Conservation (phyloP, 2,329 filamentous ascomycete species). For the Pestalotiopsis sp. region DNA sequence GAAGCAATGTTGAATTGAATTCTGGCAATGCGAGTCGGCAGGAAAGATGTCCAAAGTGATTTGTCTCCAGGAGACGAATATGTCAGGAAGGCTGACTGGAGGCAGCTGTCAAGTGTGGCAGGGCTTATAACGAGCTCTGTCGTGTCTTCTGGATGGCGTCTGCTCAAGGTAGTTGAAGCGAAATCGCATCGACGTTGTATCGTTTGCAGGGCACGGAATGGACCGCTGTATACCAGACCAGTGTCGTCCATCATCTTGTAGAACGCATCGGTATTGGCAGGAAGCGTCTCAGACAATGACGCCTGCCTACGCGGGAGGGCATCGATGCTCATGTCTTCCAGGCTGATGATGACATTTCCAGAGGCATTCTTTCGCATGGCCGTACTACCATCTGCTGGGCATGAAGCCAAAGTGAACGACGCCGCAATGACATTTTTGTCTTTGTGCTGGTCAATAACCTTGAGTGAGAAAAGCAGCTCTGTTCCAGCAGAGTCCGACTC, state of each 20-base stretch:
- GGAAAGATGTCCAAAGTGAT: conserved; percentile 44
- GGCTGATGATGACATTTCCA: conserved; percentile 33
- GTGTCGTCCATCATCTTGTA: conserved; percentile 43
- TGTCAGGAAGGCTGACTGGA: conserved; percentile 44
- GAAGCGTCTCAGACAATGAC: conserved; percentile 32
- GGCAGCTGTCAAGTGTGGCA: conserved; percentile 42
- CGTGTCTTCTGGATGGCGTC: conserved; percentile 37
- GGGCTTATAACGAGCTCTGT: conserved; percentile 40
- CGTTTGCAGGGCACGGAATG: conserved; percentile 37
- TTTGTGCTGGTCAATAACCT: conserved; percentile 19
- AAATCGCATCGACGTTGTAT: conserved; percentile 39
- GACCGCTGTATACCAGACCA: conserved; percentile 41
- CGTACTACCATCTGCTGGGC: conserved; percentile 30
- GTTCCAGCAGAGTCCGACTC: conserved; percentile 33
- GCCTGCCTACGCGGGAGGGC: conserved; percentile 28
- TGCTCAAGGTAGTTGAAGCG: conserved; percentile 32
- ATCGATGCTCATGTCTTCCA: conserved; percentile 28
- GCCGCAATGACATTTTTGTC: conserved; percentile 28
- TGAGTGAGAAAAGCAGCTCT: conserved; percentile 40
- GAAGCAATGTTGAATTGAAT: conserved; percentile 40
- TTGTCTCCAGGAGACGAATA: conserved; percentile 43
- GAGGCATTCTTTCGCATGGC: conserved; percentile 39
- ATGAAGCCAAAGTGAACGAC: conserved; percentile 36
- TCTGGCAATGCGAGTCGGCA: conserved; percentile 36
- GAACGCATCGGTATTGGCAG: conserved; percentile 35